Conservation (phyloP, 176 grass and related monocot genomes). For the Carex littledalei region DNA sequence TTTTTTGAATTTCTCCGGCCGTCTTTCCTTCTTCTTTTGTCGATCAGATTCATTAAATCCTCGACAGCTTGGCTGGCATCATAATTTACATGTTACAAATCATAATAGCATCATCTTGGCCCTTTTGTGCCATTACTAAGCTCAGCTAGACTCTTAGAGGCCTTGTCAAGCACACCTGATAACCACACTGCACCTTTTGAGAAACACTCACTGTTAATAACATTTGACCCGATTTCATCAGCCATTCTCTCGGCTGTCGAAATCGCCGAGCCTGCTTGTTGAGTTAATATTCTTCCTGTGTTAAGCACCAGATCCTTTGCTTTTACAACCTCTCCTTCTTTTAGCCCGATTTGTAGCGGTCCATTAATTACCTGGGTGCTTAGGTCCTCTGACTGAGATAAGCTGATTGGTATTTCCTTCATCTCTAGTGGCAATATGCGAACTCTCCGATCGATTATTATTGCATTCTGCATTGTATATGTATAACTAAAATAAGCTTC, state of each 20-base stretch:
- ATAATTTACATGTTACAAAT: background rate
- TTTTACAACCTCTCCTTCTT: constrained; percentile 14
- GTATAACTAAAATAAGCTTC: constrained; percentile 1
- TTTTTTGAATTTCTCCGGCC: no score
- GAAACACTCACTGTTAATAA: constrained; percentile 9
- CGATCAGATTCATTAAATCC: no score
- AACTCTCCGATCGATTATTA: background rate
- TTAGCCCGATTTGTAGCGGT: background rate
- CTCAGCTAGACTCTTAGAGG: constrained; percentile 5
- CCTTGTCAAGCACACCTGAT: constrained; percentile 13
- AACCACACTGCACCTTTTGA: constrained; percentile 10
- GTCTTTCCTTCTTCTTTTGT: no score
- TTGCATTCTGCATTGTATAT: background rate
- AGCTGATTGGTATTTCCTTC: constrained; percentile 15
- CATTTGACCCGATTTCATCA: background rate
- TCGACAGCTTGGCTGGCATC: no score
- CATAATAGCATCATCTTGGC: background rate
- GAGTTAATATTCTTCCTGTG: background rate
- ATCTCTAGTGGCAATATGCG: constrained; percentile 19
- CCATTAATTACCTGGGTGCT: background rate
- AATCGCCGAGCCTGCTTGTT: background rate
- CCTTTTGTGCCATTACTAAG: background rate
- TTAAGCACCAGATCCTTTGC: constrained; percentile 13
- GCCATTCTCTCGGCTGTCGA: background rate
- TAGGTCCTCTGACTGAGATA: background rate